Conservation (phyloP, 768 basidiomycete species). For the Trametes elegans region DNA sequence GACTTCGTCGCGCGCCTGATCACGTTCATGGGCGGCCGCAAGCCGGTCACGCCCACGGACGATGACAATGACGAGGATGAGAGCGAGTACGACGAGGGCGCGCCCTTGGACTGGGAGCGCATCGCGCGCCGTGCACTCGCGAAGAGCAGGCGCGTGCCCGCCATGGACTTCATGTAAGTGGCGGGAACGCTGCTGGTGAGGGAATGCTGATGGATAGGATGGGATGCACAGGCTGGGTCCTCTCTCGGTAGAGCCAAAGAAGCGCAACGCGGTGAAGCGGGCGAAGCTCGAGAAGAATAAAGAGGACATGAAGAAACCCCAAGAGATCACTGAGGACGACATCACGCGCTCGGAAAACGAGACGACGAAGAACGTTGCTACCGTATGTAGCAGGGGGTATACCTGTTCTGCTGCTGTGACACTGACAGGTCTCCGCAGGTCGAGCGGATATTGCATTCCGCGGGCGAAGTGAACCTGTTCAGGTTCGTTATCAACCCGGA, state of each 20-base stretch:
- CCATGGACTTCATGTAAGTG: constrained; percentile 85
- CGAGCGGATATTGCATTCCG: constrained; percentile 52
- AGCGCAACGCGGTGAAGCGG: constrained; percentile 57
- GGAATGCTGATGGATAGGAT: background rate
- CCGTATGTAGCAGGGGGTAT: constrained; percentile 42
- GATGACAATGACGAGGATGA: constrained; percentile 54
- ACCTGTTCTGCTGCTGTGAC: background rate
- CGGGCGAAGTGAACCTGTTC: constrained; percentile 71
- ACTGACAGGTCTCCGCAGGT: constrained; percentile 43
- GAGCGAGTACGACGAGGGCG: constrained; percentile 38
- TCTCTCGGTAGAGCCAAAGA: constrained; percentile 81
- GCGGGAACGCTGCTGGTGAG: background rate
- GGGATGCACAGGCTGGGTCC: constrained; percentile 78
- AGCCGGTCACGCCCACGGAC: constrained; percentile 35
- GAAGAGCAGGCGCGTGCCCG: constrained; percentile 75
- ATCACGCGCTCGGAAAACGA: constrained; percentile 84
- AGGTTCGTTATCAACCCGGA: constrained; percentile 85
- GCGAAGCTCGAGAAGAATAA: constrained; percentile 71
- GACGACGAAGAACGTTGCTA: constrained; percentile 81
- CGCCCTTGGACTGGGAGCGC: constrained; percentile 74
- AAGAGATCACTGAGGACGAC: constrained; percentile 81
- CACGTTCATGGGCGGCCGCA: constrained; percentile 72
- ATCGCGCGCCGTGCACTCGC: constrained; percentile 83
- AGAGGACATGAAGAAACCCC: constrained; percentile 65
- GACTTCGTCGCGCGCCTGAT: constrained; percentile 81